Percentiles rank a stretch among this genome's conserved stretches.
These are phyloP conservation scores for Kwoniella sp. DNA, from an alignment of 768 basidiomycete genomes.

Conservation along the genomic window DNA sequence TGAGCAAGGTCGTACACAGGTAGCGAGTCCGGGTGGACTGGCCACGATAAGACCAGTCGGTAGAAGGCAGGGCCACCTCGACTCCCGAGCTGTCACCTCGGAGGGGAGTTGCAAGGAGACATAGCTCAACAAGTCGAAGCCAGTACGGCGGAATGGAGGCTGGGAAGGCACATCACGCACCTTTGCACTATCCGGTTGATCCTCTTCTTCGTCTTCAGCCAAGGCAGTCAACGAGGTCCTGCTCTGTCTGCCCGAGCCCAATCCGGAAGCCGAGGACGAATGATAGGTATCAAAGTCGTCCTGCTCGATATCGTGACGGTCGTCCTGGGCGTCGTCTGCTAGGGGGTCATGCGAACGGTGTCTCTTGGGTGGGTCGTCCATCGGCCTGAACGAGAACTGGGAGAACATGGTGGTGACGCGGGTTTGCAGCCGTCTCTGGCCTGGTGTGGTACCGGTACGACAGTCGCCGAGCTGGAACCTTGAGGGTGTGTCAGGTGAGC, in stretches of 20 bases:
- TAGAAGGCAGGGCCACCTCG: too few relatives aligned
- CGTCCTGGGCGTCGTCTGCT: constrained; percentile 6
- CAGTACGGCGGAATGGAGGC: neutral
- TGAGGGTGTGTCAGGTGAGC: too few relatives aligned
- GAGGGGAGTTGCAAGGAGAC: neutral
- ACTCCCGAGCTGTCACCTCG: neutral
- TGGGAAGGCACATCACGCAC: neutral
- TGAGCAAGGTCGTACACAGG: neutral
- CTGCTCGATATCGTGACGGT: neutral
- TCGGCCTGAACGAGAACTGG: constrained; percentile 24
- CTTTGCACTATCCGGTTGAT: neutral
- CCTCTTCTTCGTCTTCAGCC: constrained; percentile 13
- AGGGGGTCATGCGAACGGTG: neutral
- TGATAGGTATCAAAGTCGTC: constrained; percentile 8
- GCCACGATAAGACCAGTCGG: neutral
- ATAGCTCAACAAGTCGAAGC: too few relatives aligned
- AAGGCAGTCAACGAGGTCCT: constrained; percentile 8
- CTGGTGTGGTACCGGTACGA: too few relatives aligned
- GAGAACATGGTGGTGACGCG: constrained; percentile 22
- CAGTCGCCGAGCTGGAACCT: too few relatives aligned
- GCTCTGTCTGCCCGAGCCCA: constrained; percentile 9
- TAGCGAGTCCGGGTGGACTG: neutral
- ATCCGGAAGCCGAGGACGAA: neutral
- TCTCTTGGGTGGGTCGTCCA: constrained; percentile 9
- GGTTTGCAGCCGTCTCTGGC: neutral